Base-by-base conservation (phyloP, 441 rosid species). In the Erodium moschatum region DNA sequence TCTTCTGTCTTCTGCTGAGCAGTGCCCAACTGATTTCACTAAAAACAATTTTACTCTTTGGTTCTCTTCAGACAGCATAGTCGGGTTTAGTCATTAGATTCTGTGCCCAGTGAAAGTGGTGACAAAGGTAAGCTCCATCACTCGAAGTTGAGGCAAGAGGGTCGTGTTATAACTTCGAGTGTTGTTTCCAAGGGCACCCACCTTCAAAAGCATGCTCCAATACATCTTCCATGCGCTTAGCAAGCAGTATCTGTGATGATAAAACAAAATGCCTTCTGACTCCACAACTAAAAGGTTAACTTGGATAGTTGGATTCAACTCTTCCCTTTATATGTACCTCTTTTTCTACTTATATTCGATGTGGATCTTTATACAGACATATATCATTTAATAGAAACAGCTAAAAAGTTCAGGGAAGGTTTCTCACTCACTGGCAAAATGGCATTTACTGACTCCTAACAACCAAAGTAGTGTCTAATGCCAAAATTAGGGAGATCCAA, bases 171-270 rank as follows among this genome's bases (percentile, higher is more conserved):
- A 94, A 85, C 75, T 82, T 94, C 0, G 97, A 81, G 73, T 74
- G 83, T 65, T 76, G 87, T 38, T 87, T 81, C 98, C 93, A 91
- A 31, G 97, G 98, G 80, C 92, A 91, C 33, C 97, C 97, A 4
- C 91, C 97, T 74, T 91, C 97, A 52, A 94, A 91, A 20, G 99
- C 97, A 58, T 89, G 88, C 72, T 94, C 97, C 76, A 94, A 72
- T 16, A 91, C 97, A 42, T 94, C 97, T 76, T 94, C 99, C 94
- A 94, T 85, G 74, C 92, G 81, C 85, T 89, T 91, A 19, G 96
- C 99, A 64, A 83, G 79, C 69, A 89, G 69, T 44, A 94, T 81
- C 98, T 94, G 93, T n/a, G 4, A 69, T 24, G 2, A 24, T 24
- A 24, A 24, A 24, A 24, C 27, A 24, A 24, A 24, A 24, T 24